Evolutionary conservation across 805 yeast species (phyloP).

Genomic region (Metschnikowia continentalis): DNA sequence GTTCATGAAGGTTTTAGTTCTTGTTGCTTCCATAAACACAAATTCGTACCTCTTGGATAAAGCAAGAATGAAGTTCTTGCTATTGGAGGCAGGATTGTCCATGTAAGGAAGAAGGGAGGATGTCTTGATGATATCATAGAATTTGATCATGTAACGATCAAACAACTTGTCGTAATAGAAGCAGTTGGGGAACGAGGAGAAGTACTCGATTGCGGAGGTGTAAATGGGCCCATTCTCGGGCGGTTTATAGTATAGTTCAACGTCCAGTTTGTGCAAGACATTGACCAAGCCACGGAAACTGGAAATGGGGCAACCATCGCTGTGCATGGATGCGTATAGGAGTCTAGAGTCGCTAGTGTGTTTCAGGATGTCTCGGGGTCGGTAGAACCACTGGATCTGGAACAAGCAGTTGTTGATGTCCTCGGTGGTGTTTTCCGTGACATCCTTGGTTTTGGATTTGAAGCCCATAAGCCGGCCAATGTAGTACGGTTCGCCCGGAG

Average conservation of each 20-base stretch:
- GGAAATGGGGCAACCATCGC: slow-evolving; percentile 72
- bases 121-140: slow-evolving; percentile 74
- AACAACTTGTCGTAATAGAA: slow-evolving; percentile 84
- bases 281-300: slow-evolving; percentile 72
- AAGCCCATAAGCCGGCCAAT: slow-evolving; percentile 83
- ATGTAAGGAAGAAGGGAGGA: slow-evolving; percentile 37
- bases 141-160: slow-evolving; percentile 79
- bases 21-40: slow-evolving; percentile 68
- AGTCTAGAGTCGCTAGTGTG: slow-evolving; percentile 66
- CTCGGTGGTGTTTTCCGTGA: slow-evolving; percentile 7
- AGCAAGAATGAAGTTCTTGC: slow-evolving; percentile 57
- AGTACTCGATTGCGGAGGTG: slow-evolving; percentile 41
- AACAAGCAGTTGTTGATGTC: slow-evolving; percentile 51
- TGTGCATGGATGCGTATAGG: slow-evolving; percentile 79
- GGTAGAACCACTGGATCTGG: slow-evolving; percentile 85
- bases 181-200: slow-evolving; percentile 54
- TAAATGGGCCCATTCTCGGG: slow-evolving; percentile 7
- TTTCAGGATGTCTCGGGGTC: slow-evolving; percentile 80
- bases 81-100: slow-evolving; percentile 41
- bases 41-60: slow-evolving; percentile 65
- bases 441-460: slow-evolving; percentile 12
- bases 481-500: slow-evolving; percentile 92
- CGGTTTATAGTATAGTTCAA: slow-evolving; percentile 39
- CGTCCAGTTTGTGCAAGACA: slow-evolving; percentile 66
- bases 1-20: slow-evolving; percentile 57